Percentiles rank a stretch among this genome's conserved stretches.
Conservation (phyloP, 2,329 filamentous ascomycete species). For the Aspergillus ustus region DNA sequence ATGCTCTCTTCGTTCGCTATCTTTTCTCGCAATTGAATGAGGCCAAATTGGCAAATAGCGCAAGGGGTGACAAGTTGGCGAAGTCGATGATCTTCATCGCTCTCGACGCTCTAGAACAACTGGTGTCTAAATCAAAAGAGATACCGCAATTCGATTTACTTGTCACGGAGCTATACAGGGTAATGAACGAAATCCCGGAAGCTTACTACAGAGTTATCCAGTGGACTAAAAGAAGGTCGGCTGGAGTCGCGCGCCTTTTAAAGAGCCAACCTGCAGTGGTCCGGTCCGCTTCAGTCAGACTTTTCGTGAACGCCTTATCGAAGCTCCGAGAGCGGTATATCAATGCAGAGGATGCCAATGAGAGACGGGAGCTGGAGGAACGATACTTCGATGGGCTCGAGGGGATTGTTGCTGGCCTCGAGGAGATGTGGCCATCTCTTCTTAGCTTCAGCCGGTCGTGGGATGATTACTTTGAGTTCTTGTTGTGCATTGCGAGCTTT, state of each 20-base stretch:
- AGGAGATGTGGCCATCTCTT: constrained; percentile 65
- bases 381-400: constrained; percentile 37
- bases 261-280: constrained; percentile 62
- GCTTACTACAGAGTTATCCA: constrained; percentile 65
- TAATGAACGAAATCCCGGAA: constrained; percentile 55
- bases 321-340: constrained; percentile 54
- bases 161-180: constrained; percentile 55
- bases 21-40: constrained; percentile 63
- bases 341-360: constrained; percentile 31
- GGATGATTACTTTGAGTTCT: constrained; percentile 76
- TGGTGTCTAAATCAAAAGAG: constrained; percentile 74
- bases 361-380: constrained; percentile 31
- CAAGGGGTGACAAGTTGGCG: constrained; percentile 52
- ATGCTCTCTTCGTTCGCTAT: constrained; percentile 68
- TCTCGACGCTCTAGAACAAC: constrained; percentile 71
- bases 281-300: constrained; percentile 56
- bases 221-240: constrained; percentile 62
- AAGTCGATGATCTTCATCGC: constrained; percentile 47
- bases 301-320: constrained; percentile 59
- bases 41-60: constrained; percentile 56
- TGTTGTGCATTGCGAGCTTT: constrained; percentile 67
- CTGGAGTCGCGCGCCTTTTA: constrained; percentile 67
- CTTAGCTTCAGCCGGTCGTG: constrained; percentile 68
- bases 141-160: constrained; percentile 65
- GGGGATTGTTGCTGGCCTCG: constrained; percentile 53